Conservation (phyloP, 2,329 filamentous ascomycete species). For the Gaeumannomyces tritici region DNA sequence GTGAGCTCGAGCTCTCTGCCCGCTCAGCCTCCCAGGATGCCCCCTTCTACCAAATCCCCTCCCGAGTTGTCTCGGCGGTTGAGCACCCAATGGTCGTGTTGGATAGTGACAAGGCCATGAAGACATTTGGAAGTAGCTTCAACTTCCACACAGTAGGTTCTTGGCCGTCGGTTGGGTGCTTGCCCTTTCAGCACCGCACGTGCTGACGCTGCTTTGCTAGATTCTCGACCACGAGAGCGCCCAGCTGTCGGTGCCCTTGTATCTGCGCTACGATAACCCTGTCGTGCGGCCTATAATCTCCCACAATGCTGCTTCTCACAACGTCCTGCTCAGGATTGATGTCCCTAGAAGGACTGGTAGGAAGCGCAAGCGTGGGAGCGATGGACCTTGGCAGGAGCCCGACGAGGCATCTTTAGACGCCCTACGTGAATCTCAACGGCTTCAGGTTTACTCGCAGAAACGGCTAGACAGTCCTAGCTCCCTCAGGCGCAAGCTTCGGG, state of each 20-base stretch:
- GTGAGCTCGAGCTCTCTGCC: not conserved
- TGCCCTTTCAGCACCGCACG: not conserved
- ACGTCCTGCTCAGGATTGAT: slow-evolving; percentile 76
- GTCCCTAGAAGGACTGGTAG: slow-evolving; percentile 80
- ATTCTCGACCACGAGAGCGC: slow-evolving; percentile 31
- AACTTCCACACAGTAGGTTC: slow-evolving; percentile 25
- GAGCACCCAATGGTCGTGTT: slow-evolving; percentile 33
- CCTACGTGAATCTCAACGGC: not conserved
- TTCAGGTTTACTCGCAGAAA: not conserved
- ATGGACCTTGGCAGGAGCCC: slow-evolving; percentile 55
- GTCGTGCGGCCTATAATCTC: slow-evolving; percentile 72
- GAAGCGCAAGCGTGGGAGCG: slow-evolving; percentile 71
- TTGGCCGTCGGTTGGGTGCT: not conserved
- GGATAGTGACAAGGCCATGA: slow-evolving; percentile 29
- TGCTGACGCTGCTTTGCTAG: slow-evolving; percentile 18
- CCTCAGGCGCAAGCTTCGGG: slow-evolving; percentile 55
- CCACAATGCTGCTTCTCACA: slow-evolving; percentile 65
- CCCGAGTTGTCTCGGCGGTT: slow-evolving; percentile 27
- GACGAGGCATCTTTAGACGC: not conserved
- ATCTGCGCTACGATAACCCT: slow-evolving; percentile 70
- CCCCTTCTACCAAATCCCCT: slow-evolving; percentile 25
- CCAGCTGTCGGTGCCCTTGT: slow-evolving; percentile 53
- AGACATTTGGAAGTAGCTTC: slow-evolving; percentile 27
- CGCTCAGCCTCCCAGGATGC: slow-evolving; percentile 13
- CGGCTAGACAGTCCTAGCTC: slow-evolving; percentile 37